Evolutionary conservation across 176 grass and related monocot species (phyloP).

Genomic region (Themeda triandra): DNA sequence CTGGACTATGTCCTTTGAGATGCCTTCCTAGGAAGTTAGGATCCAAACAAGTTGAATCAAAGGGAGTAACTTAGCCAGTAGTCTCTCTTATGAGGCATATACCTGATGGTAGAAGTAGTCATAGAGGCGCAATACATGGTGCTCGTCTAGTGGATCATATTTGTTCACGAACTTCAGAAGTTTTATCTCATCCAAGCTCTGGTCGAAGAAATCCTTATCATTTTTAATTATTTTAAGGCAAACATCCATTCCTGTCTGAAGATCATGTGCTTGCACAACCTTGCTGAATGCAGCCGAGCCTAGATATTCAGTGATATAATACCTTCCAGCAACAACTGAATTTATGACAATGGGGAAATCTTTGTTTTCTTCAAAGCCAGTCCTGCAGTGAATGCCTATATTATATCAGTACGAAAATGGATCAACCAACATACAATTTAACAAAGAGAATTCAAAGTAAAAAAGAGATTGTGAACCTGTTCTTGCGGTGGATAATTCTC

Average conservation of each 20-base stretch:
- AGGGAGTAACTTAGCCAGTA: slow-evolving; percentile 14
- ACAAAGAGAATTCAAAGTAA: slow-evolving; percentile 7
- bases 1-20: slow-evolving; percentile 25
- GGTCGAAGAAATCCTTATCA: slow-evolving; percentile 98
- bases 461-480: slow-evolving; percentile 71
- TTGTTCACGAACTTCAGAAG: slow-evolving; percentile 94
- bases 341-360: slow-evolving; percentile 81
- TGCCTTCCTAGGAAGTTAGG: background rate
- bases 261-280: slow-evolving; percentile 94
- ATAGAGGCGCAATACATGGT: slow-evolving; percentile 87
- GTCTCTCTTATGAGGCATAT: slow-evolving; percentile 23
- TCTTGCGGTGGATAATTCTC: slow-evolving; percentile 98
- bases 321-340: slow-evolving; percentile 88
- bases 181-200: slow-evolving; percentile 97
- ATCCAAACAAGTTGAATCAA: slow-evolving; percentile 9
- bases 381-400: slow-evolving; percentile 57
- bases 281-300: slow-evolving; percentile 97
- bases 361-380: slow-evolving; percentile 98
- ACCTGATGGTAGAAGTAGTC: slow-evolving; percentile 99
- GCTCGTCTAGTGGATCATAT: slow-evolving; percentile 79
- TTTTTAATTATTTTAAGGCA: slow-evolving; percentile 99
- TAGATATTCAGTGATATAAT: slow-evolving; percentile 90
- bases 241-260: slow-evolving; percentile 71
- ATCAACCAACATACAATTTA: slow-evolving; percentile 21
- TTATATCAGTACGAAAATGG: slow-evolving; percentile 49